Conservation (phyloP, 176 grass and related monocot species). For the Musa itinerans region DNA sequence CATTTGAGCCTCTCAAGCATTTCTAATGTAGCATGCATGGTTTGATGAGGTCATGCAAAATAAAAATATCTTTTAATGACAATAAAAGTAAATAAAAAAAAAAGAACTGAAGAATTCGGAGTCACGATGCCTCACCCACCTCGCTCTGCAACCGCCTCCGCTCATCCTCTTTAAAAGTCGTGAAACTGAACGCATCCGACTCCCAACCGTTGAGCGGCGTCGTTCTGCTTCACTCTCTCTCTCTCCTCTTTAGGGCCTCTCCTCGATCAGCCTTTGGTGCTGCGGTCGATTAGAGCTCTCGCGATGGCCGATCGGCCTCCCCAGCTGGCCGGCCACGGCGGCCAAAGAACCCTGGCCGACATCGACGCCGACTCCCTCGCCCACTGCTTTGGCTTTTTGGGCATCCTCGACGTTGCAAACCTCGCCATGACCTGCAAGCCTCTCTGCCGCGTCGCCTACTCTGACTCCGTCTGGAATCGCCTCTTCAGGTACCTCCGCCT, state of each 20-base stretch:
- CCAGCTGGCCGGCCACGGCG: not conserved
- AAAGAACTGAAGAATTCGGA: too few species aligned
- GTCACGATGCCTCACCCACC: too few species aligned
- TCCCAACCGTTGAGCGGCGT: not conserved
- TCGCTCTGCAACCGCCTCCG: too few species aligned
- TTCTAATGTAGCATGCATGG: too few species aligned
- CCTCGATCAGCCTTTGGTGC: not conserved
- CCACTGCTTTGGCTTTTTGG: slow-evolving; percentile 45
- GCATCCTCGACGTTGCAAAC: slow-evolving; percentile 47
- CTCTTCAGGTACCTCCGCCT: slow-evolving; percentile 42
- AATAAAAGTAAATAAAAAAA: too few species aligned
- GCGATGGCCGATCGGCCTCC: slow-evolving; percentile 2
- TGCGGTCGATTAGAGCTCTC: not conserved
- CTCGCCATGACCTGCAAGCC: slow-evolving; percentile 57
- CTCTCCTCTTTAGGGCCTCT: not conserved
- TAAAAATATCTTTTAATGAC: too few species aligned
- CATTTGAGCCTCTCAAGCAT: too few species aligned
- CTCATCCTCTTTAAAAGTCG: too few species aligned
- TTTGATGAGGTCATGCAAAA: too few species aligned
- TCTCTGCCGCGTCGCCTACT: slow-evolving; percentile 44
- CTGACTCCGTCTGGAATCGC: slow-evolving; percentile 64
- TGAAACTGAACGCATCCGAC: too few species aligned
- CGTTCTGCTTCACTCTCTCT: not conserved
- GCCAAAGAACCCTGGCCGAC: slow-evolving; percentile 36
- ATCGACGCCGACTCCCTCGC: slow-evolving; percentile 61